Conservation (phyloP, 1,284 basidiomycete genomes). For the Porogramme epimiltina region DNA sequence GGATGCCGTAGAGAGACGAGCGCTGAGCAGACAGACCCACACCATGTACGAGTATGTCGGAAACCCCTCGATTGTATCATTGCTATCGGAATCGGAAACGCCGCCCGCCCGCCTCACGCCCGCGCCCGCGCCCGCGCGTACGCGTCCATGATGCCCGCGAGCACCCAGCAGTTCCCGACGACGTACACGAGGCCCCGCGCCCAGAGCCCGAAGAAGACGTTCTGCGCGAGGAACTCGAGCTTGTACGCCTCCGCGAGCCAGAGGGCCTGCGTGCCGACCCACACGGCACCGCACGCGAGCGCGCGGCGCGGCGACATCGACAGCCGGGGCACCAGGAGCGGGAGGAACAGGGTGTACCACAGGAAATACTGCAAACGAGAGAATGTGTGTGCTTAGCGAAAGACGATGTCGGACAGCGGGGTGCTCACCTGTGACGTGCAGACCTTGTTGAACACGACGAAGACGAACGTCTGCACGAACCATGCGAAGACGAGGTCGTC, state of each 20-base stretch:
- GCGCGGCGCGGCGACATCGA: constrained; percentile 48
- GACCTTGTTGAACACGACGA: constrained; percentile 97
- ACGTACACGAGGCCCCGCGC: constrained; percentile 75
- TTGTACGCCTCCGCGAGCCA: constrained; percentile 88
- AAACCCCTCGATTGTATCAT: constrained; percentile 9
- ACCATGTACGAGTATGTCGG: constrained; percentile 13
- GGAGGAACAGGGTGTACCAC: constrained; percentile 94
- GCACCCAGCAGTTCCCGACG: constrained; percentile 74
- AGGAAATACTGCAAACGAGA: constrained; percentile 82
- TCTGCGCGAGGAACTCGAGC: constrained; percentile 83
- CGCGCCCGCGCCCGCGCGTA: constrained; percentile 35
- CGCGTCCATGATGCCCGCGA: constrained; percentile 61
- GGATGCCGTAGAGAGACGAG: neutral
- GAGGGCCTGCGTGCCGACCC: constrained; percentile 79
- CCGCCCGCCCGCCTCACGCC: too few relatives aligned
- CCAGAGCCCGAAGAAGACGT: constrained; percentile 81
- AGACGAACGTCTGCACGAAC: constrained; percentile 90
- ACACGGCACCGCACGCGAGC: constrained; percentile 53
- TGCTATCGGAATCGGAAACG: constrained; percentile 14
- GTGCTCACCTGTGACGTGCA: constrained; percentile 89
- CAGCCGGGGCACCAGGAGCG: constrained; percentile 76
- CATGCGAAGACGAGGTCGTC: constrained; percentile 77
- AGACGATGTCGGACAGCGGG: neutral
- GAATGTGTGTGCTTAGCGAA: neutral
- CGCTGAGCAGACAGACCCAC: neutral